Conservation (phyloP, 2,329 filamentous ascomycete genomes). For the Hypoxylon sp. region DNA sequence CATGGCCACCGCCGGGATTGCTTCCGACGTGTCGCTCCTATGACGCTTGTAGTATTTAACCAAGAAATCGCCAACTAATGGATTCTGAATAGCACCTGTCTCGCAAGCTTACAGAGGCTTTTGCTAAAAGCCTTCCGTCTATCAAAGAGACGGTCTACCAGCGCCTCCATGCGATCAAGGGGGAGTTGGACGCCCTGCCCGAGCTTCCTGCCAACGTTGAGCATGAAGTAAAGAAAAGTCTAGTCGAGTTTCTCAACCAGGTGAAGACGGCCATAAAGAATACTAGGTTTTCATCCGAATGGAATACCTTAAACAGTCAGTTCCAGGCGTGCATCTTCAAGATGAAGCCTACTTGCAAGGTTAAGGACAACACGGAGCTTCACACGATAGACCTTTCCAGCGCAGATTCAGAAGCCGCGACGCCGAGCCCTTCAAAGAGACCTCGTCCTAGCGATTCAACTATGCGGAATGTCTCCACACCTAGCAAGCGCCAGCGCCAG, state of each 20-base stretch:
- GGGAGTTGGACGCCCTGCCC: slow-evolving; percentile 69
- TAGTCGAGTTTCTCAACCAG: slow-evolving; percentile 67
- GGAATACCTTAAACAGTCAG: slow-evolving; percentile 51
- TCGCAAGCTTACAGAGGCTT: slow-evolving; percentile 65
- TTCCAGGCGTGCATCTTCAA: slow-evolving; percentile 52
- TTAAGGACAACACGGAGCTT: slow-evolving; percentile 47
- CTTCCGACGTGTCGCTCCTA: neutral
- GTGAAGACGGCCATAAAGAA: slow-evolving; percentile 67
- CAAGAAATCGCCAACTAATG: slow-evolving; percentile 15
- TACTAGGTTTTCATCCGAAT: slow-evolving; percentile 55
- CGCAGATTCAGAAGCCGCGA: slow-evolving; percentile 46
- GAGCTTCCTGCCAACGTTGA: slow-evolving; percentile 77
- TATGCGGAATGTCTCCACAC: slow-evolving; percentile 42
- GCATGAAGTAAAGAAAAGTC: slow-evolving; percentile 71
- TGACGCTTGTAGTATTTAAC: neutral
- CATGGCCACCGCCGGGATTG: neutral
- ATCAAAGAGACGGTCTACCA: slow-evolving; percentile 65
- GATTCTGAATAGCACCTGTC: slow-evolving; percentile 60
- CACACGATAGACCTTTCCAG: slow-evolving; percentile 50
- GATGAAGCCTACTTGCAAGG: slow-evolving; percentile 53
- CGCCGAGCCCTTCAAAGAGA: slow-evolving; percentile 45
- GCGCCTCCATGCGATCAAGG: slow-evolving; percentile 64
- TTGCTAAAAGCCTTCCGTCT: slow-evolving; percentile 65
- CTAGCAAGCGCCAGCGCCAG: slow-evolving; percentile 47
- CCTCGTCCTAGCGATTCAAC: slow-evolving; percentile 51